Evolutionary conservation across 805 yeast species (phyloP), one percentile per base, ranked within the genome.

Genomic region (Metschnikowia vanudenii): DNA sequence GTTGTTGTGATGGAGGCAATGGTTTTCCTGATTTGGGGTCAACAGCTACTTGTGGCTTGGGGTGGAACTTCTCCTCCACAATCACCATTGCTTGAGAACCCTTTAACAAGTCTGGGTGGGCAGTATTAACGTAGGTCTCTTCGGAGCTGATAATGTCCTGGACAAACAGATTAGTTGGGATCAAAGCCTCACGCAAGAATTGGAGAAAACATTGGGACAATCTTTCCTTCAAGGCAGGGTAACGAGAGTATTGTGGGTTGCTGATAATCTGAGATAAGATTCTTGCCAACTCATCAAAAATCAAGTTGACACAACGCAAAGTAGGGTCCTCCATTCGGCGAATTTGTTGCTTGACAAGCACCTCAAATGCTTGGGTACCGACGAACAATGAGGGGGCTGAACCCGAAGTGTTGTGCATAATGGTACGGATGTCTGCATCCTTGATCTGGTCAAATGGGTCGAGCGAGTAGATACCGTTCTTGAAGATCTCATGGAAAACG

Each of bases 401-500:
- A 60, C 99, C 99, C 8, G 96, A 86, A 36, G 97, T 87, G 68
- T 92, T 92, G 74, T 94, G 92, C 85, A 92, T 85, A 54, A 94
- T 94, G 16, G 98, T 92, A 70, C 99, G 82, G 61, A 92, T 92
- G 65, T 92, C 99, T 26, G 88, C 84, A 64, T 92, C 97, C 69
- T 89, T 88, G 59, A 92, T 90, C 67, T 90, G 96, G 64, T 92
- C 97, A 65, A 89, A 94, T 41, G 99, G 99, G 67, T 92, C 98
- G 47, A 92, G 76, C 0, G 97, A 87, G 62, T 81, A 80, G 46
- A 92, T 78, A 71, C 98, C 98, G 65, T 88, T 91, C 63, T 92
- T 85, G 74, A 82, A 92, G 47, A 94, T 86, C 72, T 92, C 98
- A 66, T 92, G 98, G 75, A 92, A 94, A 16, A 92, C 98, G 74